A percentile compares a stretch with the other conserved stretches of the same genome.
phyloP scores from a whole-genome alignment of 441 rosid species.

The Pelargonium fulgidum region DNA sequence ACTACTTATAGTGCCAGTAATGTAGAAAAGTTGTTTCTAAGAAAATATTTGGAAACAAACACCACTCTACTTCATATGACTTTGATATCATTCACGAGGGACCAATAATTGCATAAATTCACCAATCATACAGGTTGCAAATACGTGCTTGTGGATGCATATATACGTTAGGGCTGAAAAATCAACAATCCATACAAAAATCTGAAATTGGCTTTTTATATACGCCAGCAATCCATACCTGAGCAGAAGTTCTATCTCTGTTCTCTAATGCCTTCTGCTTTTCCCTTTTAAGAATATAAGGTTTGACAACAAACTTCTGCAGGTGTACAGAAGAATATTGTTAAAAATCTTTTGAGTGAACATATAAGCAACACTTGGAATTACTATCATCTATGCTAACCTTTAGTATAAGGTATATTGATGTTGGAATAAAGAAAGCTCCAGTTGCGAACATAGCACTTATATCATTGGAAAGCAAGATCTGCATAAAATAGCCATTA shows the following conservation, averaged over 20 bases:
- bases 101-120: not conserved
- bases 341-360: too few species aligned
- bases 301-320: constrained; percentile 78
- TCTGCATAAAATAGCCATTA: constrained; percentile 43
- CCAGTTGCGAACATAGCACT: constrained; percentile 62
- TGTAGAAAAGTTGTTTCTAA: not conserved
- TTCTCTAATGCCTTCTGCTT: constrained; percentile 64
- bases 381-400: constrained; percentile 28
- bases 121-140: not conserved
- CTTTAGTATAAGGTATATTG: constrained; percentile 78
- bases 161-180: not conserved
- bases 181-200: not conserved
- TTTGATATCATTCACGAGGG: constrained; percentile 1
- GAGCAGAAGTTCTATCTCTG: constrained; percentile 56
- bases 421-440: constrained; percentile 77
- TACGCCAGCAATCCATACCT: constrained; percentile 41
- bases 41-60: not conserved
- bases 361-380: constrained; percentile 3
- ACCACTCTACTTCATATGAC: not conserved
- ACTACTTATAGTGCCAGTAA: not conserved
- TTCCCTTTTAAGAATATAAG: constrained; percentile 62
- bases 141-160: not conserved
- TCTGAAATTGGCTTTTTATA: not conserved
- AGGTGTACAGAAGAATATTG: not conserved
- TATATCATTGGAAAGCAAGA: constrained; percentile 63